phyloP scores from a whole-genome alignment of 495 filamentous ascomycete species.

The Schizothecium vesticola region DNA sequence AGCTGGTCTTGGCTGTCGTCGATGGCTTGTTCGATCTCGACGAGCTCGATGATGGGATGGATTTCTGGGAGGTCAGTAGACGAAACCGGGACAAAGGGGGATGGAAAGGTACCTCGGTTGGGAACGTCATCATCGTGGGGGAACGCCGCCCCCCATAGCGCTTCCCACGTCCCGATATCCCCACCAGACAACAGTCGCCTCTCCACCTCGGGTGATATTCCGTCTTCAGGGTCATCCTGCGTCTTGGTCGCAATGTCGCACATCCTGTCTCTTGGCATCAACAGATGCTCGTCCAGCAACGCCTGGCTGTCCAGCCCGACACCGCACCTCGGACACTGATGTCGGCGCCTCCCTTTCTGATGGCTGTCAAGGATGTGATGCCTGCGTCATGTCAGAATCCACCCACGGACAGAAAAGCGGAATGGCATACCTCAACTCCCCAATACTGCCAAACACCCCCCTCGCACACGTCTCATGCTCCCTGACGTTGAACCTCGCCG shows the following conservation, averaged over 20 bases:
- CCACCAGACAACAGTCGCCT: background rate
- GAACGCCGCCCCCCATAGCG: conserved; percentile 21
- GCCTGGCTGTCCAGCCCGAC: conserved; percentile 7
- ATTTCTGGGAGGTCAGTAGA: conserved; percentile 18
- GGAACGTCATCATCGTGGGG: conserved; percentile 15
- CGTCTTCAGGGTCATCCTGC: conserved; percentile 21
- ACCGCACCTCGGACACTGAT: conserved; percentile 25
- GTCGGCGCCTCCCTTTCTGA: background rate
- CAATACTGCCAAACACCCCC: conserved; percentile 15
- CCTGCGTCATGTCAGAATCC: conserved; percentile 1
- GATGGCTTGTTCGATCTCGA: conserved; percentile 25
- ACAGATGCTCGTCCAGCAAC: conserved; percentile 13
- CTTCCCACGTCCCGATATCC: conserved; percentile 18
- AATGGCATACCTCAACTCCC: conserved; percentile 20
- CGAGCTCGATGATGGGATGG: conserved; percentile 24
- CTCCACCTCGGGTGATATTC: conserved; percentile 15
- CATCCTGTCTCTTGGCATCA: conserved; percentile 23
- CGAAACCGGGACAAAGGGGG: too few relatives aligned
- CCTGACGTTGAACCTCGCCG: conserved; percentile 32
- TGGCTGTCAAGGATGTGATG: conserved; percentile 22
- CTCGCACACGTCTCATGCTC: conserved; percentile 30
- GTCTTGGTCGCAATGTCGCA: conserved; percentile 14
- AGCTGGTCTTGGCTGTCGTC: conserved; percentile 19
- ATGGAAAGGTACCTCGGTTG: conserved; percentile 15
- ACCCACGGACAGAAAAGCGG: background rate